These are phyloP conservation scores for Fusarium phyllophilum DNA, from an alignment of 2,329 filamentous ascomycete species.

Conservation along the genomic window DNA sequence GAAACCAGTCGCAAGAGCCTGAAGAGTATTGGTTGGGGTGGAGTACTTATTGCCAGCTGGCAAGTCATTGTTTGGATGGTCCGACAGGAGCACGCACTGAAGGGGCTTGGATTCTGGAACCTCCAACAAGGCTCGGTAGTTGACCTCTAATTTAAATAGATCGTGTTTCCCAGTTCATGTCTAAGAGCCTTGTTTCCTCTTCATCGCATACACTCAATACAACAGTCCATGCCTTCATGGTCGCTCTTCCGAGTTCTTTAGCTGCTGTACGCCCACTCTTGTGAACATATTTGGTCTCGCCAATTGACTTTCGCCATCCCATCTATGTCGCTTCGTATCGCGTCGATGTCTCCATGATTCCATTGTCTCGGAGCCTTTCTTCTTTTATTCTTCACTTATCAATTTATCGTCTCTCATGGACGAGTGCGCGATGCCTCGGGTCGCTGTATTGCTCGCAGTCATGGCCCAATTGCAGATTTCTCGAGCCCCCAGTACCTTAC, in stretches of 20 bases:
- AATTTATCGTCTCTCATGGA: fast-evolving
- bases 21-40: fast-evolving
- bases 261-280: fast-evolving
- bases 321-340: fast-evolving
- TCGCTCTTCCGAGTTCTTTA: background rate
- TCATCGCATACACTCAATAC: fast-evolving
- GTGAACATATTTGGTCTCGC: fast-evolving
- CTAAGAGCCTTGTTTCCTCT: fast-evolving
- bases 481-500: fast-evolving
- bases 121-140: no score
- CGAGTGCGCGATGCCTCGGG: fast-evolving
- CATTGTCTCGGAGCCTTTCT: fast-evolving
- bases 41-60: background rate
- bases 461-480: fast-evolving
- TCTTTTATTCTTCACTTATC: fast-evolving
- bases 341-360: background rate
- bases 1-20: fast-evolving
- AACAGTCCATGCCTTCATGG: fast-evolving
- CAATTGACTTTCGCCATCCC: background rate
- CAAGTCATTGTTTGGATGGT: fast-evolving
- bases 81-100: no score
- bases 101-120: fast-evolving
- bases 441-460: fast-evolving
- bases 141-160: background rate
- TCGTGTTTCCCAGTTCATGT: fast-evolving